Evolutionary conservation across 306 rosid genomes (phyloP), one percentile per base, ranked within the genome.

Genomic region (Cicer bijugum): DNA sequence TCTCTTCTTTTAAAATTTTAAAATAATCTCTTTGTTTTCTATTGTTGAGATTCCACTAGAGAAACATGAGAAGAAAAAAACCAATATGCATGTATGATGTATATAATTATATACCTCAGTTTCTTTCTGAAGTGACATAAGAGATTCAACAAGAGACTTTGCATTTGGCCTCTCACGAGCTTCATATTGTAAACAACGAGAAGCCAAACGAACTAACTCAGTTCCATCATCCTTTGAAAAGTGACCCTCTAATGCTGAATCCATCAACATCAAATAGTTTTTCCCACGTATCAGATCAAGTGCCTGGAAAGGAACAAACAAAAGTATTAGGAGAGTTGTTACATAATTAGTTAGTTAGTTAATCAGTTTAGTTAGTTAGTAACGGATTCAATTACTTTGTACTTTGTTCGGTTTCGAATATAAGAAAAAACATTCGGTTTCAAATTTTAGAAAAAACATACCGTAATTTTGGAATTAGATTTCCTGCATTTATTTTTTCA

Each of bases 81-180:
- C 35, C 35, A 28, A 28, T 5, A 28, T 28, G 35, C 6, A 16
- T 12, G 51, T 5, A 10, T 11, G 50, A 4, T 12, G 51, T 12
- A 7, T 12, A 23, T 14, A 57, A 53, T 28, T 1, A 5, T 39
- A 19, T 72, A 93, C 98, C 97, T 94, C 98, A 33, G 90, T 77
- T 84, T 94, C 97, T 83, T 89, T 94, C 82, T 94, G 97, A 75
- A 94, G 96, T 37, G 92, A 73, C 83, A 80, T 55, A 48, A 94
- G 92, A 82, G 98, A 84, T 46, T 84, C 74, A 81, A 85, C 95
- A 10, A 94, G 91, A 66, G 97, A 91, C 82, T 94, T 94, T 0
- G 95, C 95, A 82, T 88, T 94, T 62, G 98, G 98, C 77, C 98
- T 86, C 87, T 94, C 98, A 12, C 98, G 97, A 53, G 95, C 96